Conservation (phyloP, 2,329 filamentous ascomycete species). For the Diplodia corticola region DNA sequence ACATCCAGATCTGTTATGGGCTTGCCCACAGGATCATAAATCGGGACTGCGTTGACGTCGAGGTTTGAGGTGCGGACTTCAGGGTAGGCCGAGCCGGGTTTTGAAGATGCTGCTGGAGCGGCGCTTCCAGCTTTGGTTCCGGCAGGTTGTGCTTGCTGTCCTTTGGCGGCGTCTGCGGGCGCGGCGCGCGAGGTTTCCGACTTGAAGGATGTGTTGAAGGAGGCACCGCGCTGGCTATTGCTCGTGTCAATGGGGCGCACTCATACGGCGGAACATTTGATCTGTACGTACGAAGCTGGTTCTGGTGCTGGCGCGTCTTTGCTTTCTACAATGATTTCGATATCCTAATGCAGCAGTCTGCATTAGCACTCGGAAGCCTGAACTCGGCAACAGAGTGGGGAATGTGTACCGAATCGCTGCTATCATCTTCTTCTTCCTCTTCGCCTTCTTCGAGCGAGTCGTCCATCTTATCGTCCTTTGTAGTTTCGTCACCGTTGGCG, state of each 20-base stretch:
- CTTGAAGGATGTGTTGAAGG: conserved; percentile 39
- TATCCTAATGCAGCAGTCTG: conserved; percentile 41
- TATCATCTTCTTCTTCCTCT: conserved; percentile 47
- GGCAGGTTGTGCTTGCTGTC: conserved; percentile 24
- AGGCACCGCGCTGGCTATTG: conserved; percentile 27
- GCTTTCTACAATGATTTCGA: conserved; percentile 55
- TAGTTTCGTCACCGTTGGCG: conserved; percentile 34
- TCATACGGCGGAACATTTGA: neutral
- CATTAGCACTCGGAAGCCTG: conserved; percentile 27
- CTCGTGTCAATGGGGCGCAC: conserved; percentile 23
- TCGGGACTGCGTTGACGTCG: conserved; percentile 79
- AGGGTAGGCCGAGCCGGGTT: conserved; percentile 62
- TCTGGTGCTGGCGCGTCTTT: conserved; percentile 42
- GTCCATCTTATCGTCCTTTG: conserved; percentile 48
- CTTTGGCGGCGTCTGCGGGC: conserved; percentile 29
- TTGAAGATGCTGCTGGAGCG: conserved; percentile 22
- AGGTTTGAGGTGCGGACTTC: conserved; percentile 74
- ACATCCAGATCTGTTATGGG: conserved; percentile 64
- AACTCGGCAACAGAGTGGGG: conserved; percentile 24
- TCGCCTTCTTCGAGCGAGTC: conserved; percentile 47
- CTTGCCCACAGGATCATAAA: conserved; percentile 67
- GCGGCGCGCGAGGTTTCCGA: conserved; percentile 36
- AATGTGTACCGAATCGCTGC: conserved; percentile 41
- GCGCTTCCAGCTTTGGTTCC: conserved; percentile 22
- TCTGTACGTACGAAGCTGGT: conserved; percentile 34